phyloP scores from a whole-genome alignment of 805 yeast genomes.

The Isabelozyma pseudorhagii region DNA sequence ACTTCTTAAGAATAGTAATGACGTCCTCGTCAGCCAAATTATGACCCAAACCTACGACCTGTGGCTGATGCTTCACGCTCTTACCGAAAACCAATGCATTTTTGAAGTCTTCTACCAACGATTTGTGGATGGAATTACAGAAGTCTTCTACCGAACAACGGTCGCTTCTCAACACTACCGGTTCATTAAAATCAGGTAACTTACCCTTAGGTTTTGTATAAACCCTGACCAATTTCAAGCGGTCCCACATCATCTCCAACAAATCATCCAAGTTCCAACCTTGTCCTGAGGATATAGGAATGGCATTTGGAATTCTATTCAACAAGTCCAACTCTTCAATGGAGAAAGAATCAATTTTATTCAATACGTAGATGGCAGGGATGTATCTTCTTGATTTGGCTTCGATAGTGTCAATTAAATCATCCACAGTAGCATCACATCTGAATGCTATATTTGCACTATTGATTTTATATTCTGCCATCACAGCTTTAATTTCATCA shows the following conservation, averaged over 20 bases:
- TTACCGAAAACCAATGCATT: conserved; percentile 91
- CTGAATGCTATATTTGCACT: conserved; percentile 95
- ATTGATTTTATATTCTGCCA: conserved; percentile 91
- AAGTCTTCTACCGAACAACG: conserved; percentile 89
- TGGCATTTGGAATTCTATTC: conserved; percentile 93
- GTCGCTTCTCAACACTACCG: conserved; percentile 84
- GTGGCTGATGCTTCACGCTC: conserved; percentile 97
- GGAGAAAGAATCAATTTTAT: conserved; percentile 93
- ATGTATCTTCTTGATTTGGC: conserved; percentile 87
- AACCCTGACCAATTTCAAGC: conserved; percentile 85
- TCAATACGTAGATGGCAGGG: conserved; percentile 91
- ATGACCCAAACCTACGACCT: conserved; percentile 87
- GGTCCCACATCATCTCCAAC: conserved; percentile 93
- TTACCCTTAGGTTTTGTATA: conserved; percentile 96
- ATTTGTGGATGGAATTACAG: conserved; percentile 94
- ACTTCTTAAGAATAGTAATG: conserved; percentile 85
- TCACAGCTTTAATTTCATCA: conserved; percentile 93
- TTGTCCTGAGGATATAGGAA: conserved; percentile 92
- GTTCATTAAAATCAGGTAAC: conserved; percentile 91
- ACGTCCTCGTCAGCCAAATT: conserved; percentile 93
- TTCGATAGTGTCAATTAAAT: conserved; percentile 90
- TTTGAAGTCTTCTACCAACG: conserved; percentile 88
- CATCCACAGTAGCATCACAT: conserved; percentile 98
- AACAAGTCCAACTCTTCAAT: conserved; percentile 88
- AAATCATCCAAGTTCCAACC: conserved; percentile 98